Base-by-base conservation (phyloP, 306 rosid genomes). In the Astragalus membranaceus region DNA sequence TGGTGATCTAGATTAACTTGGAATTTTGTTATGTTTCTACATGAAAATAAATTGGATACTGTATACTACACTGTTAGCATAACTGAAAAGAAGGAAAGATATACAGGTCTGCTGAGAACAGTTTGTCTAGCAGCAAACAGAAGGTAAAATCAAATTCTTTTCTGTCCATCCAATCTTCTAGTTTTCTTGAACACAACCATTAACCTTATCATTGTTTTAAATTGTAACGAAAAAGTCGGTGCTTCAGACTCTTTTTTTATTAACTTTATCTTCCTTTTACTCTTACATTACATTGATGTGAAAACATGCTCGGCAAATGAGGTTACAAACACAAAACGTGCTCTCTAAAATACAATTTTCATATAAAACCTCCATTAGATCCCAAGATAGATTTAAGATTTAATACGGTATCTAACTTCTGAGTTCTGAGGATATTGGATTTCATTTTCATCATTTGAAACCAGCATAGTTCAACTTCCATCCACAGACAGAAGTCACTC, bases 401-500 rank as follows among this genome's bases (percentile, higher is more conserved):
- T 42, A 11, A 67, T 52, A 51, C 70, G 20, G 49, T 16, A 50
- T 16, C 61, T 67, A 67, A 50, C 49, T 67, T 76, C 72, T 67
- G 80, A 12, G 30, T 26, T 26, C 23, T 13, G 49, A 58, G 46
- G 60, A 55, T 56, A n/a, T 54, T 2, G 50, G 54, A 35, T 47
- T 75, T 35, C 59, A 64, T 79, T 65, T 77, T 74, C 79, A 43
- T 75, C 72, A 44, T 50, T 75, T 85, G 87, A 84, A 43, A 84
- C 88, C 75, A 26, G 30, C 30, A 26, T 83, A 48, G 79, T 73
- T 73, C 79, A 84, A 41, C 76, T 79, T 58, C 74, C 81, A 58
- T 75, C 82, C 57, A 15, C 70, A 55, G 86, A 26, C 79, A 79
- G 79, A 85, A 67, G 88, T 80, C 71, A 77, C 78, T 8, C 83